A percentile compares a stretch with the other conserved stretches of the same genome.
Conservation (phyloP, 495 filamentous ascomycete species). For the Aspergillus homomorphus region DNA sequence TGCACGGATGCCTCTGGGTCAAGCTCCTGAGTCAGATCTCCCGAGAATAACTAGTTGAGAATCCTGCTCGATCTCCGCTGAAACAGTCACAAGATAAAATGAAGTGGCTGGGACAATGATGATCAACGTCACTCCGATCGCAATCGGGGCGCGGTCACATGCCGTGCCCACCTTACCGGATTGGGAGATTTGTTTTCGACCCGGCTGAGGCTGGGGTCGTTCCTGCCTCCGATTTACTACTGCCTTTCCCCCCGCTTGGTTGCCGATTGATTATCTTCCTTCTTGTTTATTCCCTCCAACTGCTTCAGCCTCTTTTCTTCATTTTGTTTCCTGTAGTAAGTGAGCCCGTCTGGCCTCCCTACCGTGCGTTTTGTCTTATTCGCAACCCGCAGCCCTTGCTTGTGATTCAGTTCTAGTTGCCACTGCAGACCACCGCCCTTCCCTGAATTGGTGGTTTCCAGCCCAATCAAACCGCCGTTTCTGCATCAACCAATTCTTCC, state of each 20-base stretch:
- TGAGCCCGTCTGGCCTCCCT: neutral
- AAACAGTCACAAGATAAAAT: neutral
- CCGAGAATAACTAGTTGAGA: neutral
- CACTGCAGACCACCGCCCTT: neutral
- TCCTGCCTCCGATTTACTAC: constrained; percentile 30
- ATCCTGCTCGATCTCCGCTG: neutral
- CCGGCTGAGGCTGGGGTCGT: constrained; percentile 15
- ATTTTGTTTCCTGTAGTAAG: neutral
- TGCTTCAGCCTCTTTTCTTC: constrained; percentile 3
- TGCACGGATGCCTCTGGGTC: too few relatives aligned
- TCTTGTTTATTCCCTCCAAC: neutral
- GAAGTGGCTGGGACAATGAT: constrained; percentile 15
- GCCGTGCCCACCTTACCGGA: constrained; percentile 28
- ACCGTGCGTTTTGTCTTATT: neutral
- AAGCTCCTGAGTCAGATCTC: neutral
- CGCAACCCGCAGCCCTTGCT: neutral
- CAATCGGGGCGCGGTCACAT: constrained; percentile 29
- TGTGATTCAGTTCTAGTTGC: neutral
- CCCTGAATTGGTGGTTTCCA: constrained; percentile 8
- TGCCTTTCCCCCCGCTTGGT: constrained; percentile 19
- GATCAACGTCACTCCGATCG: constrained; percentile 21
- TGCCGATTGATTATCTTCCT: constrained; percentile 4
- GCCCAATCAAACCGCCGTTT: constrained; percentile 21
- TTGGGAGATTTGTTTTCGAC: constrained; percentile 47
- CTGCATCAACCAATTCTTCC: constrained; percentile 27